phyloP scores from a whole-genome alignment of 2,329 filamentous ascomycete species.

The Colletotrichum sp. region DNA sequence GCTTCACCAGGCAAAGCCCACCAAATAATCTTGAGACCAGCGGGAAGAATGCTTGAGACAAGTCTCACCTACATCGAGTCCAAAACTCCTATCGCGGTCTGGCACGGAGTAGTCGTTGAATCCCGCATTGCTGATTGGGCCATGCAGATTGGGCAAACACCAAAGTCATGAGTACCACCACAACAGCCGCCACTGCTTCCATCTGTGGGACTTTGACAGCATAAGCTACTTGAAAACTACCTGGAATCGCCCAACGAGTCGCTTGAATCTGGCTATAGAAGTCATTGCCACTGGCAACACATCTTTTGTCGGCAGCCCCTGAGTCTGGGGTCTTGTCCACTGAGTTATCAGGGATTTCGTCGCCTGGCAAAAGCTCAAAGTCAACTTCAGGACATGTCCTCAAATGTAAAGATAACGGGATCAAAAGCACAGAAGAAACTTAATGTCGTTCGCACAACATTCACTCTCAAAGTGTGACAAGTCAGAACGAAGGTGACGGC shows the following conservation, averaged over 20 bases:
- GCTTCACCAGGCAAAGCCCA: not conserved
- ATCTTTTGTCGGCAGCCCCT: not conserved
- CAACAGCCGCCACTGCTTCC: not conserved
- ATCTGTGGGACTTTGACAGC: rapidly evolving
- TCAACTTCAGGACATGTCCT: not conserved
- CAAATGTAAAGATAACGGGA: rapidly evolving
- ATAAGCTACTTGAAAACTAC: not conserved
- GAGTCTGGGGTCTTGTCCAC: not conserved
- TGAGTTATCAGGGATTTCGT: not conserved
- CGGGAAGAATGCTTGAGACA: not conserved
- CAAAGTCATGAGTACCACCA: not conserved
- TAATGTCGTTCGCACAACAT: rapidly evolving
- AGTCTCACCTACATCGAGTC: not conserved
- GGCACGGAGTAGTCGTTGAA: not conserved
- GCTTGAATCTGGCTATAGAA: not conserved
- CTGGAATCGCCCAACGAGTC: rapidly evolving
- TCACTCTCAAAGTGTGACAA: not conserved
- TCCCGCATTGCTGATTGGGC: not conserved
- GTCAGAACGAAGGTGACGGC: not conserved
- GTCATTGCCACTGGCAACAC: rapidly evolving
- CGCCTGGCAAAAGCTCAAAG: rapidly evolving
- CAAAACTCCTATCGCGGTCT: not conserved
- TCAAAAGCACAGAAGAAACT: not conserved
- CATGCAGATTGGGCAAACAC: not conserved
- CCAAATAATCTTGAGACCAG: not conserved